Conservation (phyloP, 345 rosid genomes). For the Rhodamnia argentea region DNA sequence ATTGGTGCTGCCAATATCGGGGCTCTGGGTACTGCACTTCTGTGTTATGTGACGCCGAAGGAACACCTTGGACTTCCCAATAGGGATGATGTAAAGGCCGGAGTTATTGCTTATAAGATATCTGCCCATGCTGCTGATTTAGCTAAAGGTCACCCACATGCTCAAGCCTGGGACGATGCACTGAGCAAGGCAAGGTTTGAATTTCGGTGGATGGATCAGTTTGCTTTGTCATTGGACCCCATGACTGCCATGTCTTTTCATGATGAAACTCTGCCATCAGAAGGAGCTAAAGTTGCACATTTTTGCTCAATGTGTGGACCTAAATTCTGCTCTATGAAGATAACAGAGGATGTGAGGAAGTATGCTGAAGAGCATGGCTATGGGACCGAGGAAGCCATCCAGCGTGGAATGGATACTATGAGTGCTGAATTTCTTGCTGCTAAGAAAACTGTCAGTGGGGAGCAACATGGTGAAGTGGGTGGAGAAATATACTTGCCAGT, state of each 20-base stretch:
- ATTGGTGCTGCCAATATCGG: slow-evolving; percentile 99
- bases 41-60: slow-evolving; percentile 96
- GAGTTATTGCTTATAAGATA: slow-evolving; percentile 95
- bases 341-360: slow-evolving; percentile 94
- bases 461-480: slow-evolving; percentile 94
- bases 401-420: slow-evolving; percentile 91
- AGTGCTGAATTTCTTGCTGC: slow-evolving; percentile 86
- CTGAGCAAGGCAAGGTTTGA: slow-evolving; percentile 94
- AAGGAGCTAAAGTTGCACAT: slow-evolving; percentile 97
- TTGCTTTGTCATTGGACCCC: slow-evolving; percentile 95
- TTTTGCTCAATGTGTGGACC: slow-evolving; percentile 99
- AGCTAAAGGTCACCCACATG: slow-evolving; percentile 91
- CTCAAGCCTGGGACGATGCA: slow-evolving; percentile 98
- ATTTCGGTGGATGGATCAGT: slow-evolving; percentile 98
- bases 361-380: slow-evolving; percentile 97
- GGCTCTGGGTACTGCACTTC: slow-evolving; percentile 98
- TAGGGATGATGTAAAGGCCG: slow-evolving; percentile 94
- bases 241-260: slow-evolving; percentile 98
- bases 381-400: slow-evolving; percentile 86
- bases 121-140: slow-evolving; percentile 98
- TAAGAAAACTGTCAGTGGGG: slow-evolving; percentile 86
- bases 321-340: slow-evolving; percentile 99
- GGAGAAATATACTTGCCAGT: slow-evolving; percentile 93
- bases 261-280: slow-evolving; percentile 94
- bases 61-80: slow-evolving; percentile 98